Evolutionary conservation across 1,284 basidiomycete genomes (phyloP), one percentile per base, ranked within the genome.

Genomic region (Mycosarcoma mackinlayi): DNA sequence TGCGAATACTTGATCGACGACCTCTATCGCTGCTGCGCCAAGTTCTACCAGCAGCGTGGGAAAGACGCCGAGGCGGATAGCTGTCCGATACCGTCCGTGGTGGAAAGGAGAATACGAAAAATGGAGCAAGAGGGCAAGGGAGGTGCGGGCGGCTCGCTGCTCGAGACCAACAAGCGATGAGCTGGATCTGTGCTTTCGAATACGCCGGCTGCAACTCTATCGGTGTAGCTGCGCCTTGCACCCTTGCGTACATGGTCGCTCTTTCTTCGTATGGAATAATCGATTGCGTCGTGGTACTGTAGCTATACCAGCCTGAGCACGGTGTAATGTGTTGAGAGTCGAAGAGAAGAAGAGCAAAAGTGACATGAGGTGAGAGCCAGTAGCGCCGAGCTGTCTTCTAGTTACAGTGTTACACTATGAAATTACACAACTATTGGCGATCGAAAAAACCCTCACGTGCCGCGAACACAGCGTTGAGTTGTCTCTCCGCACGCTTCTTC

Each of bases 11-110:
- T 78, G 28, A 66, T 82, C 24, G 66, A 75, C 48, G 71, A 76
- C 25, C 66, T 82, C 11, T 79, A 81, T 38, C 60, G 73, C 7
- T 82, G 80, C 67, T 82, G 80, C 49, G 69, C 57, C 27, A 44
- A 51, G n/a, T 77, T 76, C 63, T 82, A 82, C 49, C 52, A 55
- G 34, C 52, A 65, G 47, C 45, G 73, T 9, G 80, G 78, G 8
- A 54, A 35, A 5, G 65, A 73, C 14, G 70, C 71, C 1, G 65
- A 70, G 56, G 66, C 70, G 25, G 74, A 74, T 40, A 75, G 71
- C 51, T 81, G 80, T 58, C 80, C 80, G 8, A 63, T 75, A n/a
- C 71, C 72, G 2, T 38, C 51, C 0, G 69, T 76, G n/a, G 75
- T 78, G 3, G 52, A 65, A 4, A 57, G 67, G 14, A 68, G 64